phyloP scores from a whole-genome alignment of 805 yeast genomes.

The Pichia deserticola region DNA sequence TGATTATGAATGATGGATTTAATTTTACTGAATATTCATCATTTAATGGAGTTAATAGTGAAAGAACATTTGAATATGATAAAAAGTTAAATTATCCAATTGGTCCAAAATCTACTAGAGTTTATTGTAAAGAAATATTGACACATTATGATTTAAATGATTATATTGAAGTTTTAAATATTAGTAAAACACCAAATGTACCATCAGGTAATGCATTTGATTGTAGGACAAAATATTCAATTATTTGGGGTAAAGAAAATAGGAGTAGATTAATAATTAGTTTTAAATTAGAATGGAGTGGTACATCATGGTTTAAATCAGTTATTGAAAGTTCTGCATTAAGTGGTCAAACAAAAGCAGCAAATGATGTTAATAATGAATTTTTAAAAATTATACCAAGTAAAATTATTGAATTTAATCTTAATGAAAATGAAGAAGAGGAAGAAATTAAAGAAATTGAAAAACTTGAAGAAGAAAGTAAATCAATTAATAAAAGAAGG shows the following conservation, averaged over 20 bases:
- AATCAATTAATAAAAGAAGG: no score
- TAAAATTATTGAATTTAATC: conserved; percentile 1
- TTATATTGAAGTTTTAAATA: conserved; percentile 52
- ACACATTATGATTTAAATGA: conserved; percentile 46
- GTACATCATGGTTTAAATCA: conserved; percentile 84
- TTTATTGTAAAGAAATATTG: conserved; percentile 51
- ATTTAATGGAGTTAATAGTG: conserved; percentile 32
- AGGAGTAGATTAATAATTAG: conserved; percentile 54
- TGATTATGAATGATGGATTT: conserved; percentile 40
- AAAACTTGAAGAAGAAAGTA: neutral
- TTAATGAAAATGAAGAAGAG: neutral
- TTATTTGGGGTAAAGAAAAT: conserved; percentile 69
- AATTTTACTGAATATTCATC: conserved; percentile 34
- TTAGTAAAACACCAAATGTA: conserved; percentile 82
- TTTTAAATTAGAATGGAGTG: conserved; percentile 83
- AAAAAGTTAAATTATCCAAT: conserved; percentile 74
- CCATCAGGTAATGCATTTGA: conserved; percentile 84
- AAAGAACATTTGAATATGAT: conserved; percentile 54
- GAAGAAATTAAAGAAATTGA: neutral
- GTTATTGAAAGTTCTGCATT: conserved; percentile 80
- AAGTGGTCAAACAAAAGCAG: conserved; percentile 68
- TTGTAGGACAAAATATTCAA: conserved; percentile 62
- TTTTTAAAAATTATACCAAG: conserved; percentile 16
- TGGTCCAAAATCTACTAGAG: conserved; percentile 88
- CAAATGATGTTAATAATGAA: conserved; percentile 32